Evolutionary conservation across 2,329 filamentous ascomycete species (phyloP), one percentile per base, ranked within the genome.

Genomic region (Graphilbum fragrans): DNA sequence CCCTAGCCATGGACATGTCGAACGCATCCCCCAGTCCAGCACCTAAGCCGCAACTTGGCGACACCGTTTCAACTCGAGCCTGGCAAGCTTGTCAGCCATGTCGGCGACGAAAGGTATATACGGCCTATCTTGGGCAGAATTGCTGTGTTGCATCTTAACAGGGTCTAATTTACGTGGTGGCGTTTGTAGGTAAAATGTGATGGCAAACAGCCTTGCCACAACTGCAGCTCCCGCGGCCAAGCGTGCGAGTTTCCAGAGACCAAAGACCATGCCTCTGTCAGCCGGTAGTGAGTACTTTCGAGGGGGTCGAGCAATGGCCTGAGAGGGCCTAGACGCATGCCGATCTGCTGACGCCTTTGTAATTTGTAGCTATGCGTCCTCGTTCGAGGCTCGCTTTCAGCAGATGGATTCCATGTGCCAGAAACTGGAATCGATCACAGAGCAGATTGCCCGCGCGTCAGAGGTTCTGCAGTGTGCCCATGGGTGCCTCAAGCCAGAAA

Each of bases 131-230:
- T n/a, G 7, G 9, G 10, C 31, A 11, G 7, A 16, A 11, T 32
- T 32, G 14, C 20, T 18, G 7, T 12, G 11, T 7, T 11, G 16
- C 21, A 2, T 14, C n/a, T n/a, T 22, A 20, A 12, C 27, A 12
- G 2, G 19, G 11, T 22, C 22, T 10, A 12, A 22, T 35, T 34
- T 9, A 29, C 27, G 14, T 17, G 33, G 18, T 21, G 35, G 21
- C 21, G 21, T 10, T 32, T 17, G 4, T 33, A 54, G 52, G 46
- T 54, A 14, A 54, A 54, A 42, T 54, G 52, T 33, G 51, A 54
- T 20, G 52, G 52, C 12, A 49, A 50, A 19, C 40, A 47, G n/a
- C 50, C 51, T 3, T 54, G 52, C 37, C 42, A 49, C 37, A 53
- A 51, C 7, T 53, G 52, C 37, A 48, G 42, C 38, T 52, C 50